Base-by-base conservation (phyloP, 192 early-diverging fungal species). In the Backusella morwellensis region DNA sequence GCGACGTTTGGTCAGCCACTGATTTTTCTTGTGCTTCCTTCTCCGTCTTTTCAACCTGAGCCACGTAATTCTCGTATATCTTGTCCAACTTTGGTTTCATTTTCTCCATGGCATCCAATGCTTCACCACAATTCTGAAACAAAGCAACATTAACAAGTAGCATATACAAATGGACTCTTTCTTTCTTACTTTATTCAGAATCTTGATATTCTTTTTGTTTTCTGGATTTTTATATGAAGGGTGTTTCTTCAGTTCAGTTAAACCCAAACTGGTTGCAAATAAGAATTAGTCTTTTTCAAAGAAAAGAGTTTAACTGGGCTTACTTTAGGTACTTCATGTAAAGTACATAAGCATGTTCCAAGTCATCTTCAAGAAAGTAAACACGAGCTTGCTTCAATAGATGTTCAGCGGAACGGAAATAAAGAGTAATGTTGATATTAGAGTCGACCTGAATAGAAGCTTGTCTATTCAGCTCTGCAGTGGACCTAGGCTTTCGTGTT, bases 321-420 rank as follows among this genome's bases (percentile, higher is more conserved):
- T 81, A 89, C 87, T 80, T 88, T 68, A 85, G 85, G 77, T 89
- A 92, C 5, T 88, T 86, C 85, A 95, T 82, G 74, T 91, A 93
- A 38, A 88, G 81, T n/a, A 92, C 84, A 70, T 95, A 95, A 1
- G 92, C 91, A 26, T 85, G 85, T 68, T 90, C 86, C 9, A 90
- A 75, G 74, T 95, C 90, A 77, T 89, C 82, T 78, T 95, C 92
- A 50, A 76, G 52, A n/a, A 86, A 76, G 79, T 93, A 92, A 11
- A 89, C 77, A 72, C 81, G 70, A 32, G 88, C 89, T 82, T 90
- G 86, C 50, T 80, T 84, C 19, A 82, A 82, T 14, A 86, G 50
- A 1, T 80, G 78, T 21, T 85, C 77, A 36, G 88, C 85, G 0
- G 87, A 80, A 7, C 86, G 83, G 77, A 86, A 78, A 75, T 85